phyloP scores from a whole-genome alignment of 2,329 filamentous ascomycete species.

The Curvularia spicifera region DNA sequence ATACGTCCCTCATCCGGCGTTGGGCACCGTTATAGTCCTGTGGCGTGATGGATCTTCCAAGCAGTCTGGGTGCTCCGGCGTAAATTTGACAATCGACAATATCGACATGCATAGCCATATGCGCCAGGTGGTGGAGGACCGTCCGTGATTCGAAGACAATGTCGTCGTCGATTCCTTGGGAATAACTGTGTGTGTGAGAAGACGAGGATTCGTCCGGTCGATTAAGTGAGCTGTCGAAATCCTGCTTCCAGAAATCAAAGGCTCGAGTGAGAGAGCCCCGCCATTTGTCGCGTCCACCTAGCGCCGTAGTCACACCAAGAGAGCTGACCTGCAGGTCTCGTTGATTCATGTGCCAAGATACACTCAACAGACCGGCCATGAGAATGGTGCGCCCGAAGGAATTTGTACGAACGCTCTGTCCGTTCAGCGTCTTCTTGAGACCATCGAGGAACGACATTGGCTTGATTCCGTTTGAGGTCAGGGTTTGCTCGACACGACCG shows the following conservation, averaged over 20 bases:
- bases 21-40: constrained; percentile 81
- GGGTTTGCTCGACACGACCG: constrained; percentile 77
- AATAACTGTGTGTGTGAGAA: constrained; percentile 41
- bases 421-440: constrained; percentile 84
- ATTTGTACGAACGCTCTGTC: constrained; percentile 86
- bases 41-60: constrained; percentile 82
- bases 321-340: constrained; percentile 91
- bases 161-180: constrained; percentile 59
- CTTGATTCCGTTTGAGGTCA: constrained; percentile 82
- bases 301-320: constrained; percentile 76
- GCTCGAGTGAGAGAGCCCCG: constrained; percentile 81
- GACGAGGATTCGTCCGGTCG: constrained; percentile 52
- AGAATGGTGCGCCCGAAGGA: constrained; percentile 91
- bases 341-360: constrained; percentile 98
- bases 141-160: constrained; percentile 86
- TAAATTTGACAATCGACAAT: constrained; percentile 98
- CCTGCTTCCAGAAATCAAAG: constrained; percentile 91
- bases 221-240: constrained; percentile 85
- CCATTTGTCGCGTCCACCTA: constrained; percentile 92
- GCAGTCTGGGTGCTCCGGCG: constrained; percentile 81
- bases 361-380: constrained; percentile 91
- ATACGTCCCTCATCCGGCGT: constrained; percentile 82
- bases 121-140: constrained; percentile 89
- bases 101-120: constrained; percentile 98
- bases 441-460: constrained; percentile 88